Percentiles rank a stretch among this genome's conserved stretches.
phyloP scores from a whole-genome alignment of 2,329 filamentous ascomycete species.

The Ilyonectria destructans region DNA sequence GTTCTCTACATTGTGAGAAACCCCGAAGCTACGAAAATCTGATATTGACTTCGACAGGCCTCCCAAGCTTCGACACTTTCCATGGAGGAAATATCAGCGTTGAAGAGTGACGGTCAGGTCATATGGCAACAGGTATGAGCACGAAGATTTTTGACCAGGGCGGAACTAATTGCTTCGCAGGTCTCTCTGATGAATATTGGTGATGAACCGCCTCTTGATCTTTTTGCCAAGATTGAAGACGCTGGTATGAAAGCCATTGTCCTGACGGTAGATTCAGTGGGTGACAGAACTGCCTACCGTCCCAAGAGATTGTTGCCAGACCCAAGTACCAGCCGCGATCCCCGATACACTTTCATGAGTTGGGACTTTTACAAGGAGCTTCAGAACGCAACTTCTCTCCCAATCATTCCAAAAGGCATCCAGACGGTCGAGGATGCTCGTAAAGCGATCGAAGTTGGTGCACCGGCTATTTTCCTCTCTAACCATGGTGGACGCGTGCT shows the following conservation, averaged over 20 bases:
- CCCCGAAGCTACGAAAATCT: background rate
- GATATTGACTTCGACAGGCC: conserved; percentile 28
- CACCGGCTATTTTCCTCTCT: conserved; percentile 53
- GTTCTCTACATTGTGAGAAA: conserved; percentile 62
- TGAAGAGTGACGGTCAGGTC: conserved; percentile 52
- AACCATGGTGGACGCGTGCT: conserved; percentile 60
- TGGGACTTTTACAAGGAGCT: conserved; percentile 54
- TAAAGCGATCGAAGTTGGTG: conserved; percentile 46
- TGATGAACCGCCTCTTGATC: conserved; percentile 46
- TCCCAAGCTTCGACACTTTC: conserved; percentile 47
- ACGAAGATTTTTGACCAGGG: background rate
- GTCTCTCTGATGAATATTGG: conserved; percentile 10
- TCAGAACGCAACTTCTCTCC: conserved; percentile 50
- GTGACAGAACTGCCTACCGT: background rate
- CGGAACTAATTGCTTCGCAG: conserved; percentile 27
- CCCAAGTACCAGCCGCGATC: background rate
- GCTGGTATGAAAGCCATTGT: conserved; percentile 36
- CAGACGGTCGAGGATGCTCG: conserved; percentile 53
- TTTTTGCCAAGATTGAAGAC: conserved; percentile 48
- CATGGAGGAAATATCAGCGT: conserved; percentile 54
- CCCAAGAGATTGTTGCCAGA: background rate
- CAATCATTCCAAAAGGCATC: conserved; percentile 57
- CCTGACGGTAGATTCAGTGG: conserved; percentile 40
- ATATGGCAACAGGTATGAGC: conserved; percentile 53
- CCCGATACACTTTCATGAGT: conserved; percentile 13